Evolutionary conservation across 2,329 filamentous ascomycete genomes (phyloP).

Genomic region (Colletotrichum sidae): DNA sequence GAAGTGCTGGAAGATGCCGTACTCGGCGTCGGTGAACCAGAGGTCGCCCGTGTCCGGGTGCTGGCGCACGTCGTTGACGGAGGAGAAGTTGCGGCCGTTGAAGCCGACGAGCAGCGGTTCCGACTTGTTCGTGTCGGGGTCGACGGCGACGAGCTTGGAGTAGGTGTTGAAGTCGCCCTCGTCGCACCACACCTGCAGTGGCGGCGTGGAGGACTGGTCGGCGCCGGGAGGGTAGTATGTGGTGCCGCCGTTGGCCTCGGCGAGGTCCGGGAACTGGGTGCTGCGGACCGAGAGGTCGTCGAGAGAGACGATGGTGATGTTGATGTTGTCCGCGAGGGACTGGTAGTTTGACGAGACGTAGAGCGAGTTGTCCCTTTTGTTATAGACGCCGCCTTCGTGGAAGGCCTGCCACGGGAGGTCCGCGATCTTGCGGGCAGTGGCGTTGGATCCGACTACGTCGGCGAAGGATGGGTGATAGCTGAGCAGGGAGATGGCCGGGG

Average conservation of each 20-base stretch:
- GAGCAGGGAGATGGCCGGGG: conserved; percentile 32
- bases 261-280: conserved; percentile 38
- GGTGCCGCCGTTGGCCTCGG: conserved; percentile 41
- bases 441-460: conserved; percentile 29
- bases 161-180: conserved; percentile 29
- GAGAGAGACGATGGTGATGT: conserved; percentile 39
- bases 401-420: conserved; percentile 36
- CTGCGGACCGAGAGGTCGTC: conserved; percentile 38
- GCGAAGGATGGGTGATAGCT: conserved; percentile 31
- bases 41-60: conserved; percentile 53
- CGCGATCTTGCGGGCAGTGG: conserved; percentile 32
- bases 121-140: conserved; percentile 39
- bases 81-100: conserved; percentile 54
- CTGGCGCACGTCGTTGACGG: conserved; percentile 60
- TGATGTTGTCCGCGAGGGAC: conserved; percentile 34
- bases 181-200: conserved; percentile 39
- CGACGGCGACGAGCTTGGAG: conserved; percentile 36
- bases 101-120: conserved; percentile 29
- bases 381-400: conserved; percentile 39
- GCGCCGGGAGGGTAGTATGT: conserved; percentile 39
- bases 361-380: conserved; percentile 35
- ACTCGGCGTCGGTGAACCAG: conserved; percentile 64
- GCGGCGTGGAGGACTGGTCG: conserved; percentile 33
- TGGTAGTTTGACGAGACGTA: conserved; percentile 37
- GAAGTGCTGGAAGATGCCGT: conserved; percentile 60